Evolutionary conservation across 148 eudicot genomes (phyloP), one percentile per base, ranked within the genome.

Genomic region (Chenopodium album): DNA sequence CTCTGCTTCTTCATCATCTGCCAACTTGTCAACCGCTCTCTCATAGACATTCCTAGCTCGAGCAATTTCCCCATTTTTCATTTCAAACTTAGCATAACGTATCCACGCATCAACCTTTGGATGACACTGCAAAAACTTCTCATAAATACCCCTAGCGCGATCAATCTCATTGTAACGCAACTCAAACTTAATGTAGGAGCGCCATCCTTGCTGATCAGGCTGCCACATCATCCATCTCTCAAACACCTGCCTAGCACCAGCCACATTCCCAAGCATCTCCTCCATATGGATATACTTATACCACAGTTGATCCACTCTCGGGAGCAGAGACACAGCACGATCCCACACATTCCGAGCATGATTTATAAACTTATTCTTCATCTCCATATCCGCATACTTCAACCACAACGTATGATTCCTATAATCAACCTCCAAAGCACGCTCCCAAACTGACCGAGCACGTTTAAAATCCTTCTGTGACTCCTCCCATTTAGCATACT

Each of bases 221-320:
- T 85, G 75, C 97, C 98, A 92, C 7, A 62, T 46, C 99, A 93
- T 94, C 98, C 98, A 96, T 79, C 98, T 86, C 85, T 96, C 99
- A 66, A 86, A 96, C 4, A 96, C 81, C 76, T 94, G 95, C 82
- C 99, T 84, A 0, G 97, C 99, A 28, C 92, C 98, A 50, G 97
- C 92, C 10, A 93, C 92, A 74, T 95, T 91, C 3, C 93, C 94
- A 8, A 94, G 81, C 78, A 94, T 90, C 81, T 94, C 95, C 85
- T 96, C 99, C 99, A 94, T 94, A 67, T 96, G 99, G n/a, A 96
- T 94, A 76, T 95, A 96, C 68, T 95, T 96, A 76, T 92, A 92
- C 99, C 99, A 94, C 60, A 96, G 69, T 84, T 95, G 98, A 83
- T 95, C 98, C 23, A 92, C 89, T 65, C 97, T 87, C 8, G 98